These are phyloP conservation scores for Stephania cephalantha DNA, from an alignment of 164 flowering plant species.

Conservation along the genomic window DNA sequence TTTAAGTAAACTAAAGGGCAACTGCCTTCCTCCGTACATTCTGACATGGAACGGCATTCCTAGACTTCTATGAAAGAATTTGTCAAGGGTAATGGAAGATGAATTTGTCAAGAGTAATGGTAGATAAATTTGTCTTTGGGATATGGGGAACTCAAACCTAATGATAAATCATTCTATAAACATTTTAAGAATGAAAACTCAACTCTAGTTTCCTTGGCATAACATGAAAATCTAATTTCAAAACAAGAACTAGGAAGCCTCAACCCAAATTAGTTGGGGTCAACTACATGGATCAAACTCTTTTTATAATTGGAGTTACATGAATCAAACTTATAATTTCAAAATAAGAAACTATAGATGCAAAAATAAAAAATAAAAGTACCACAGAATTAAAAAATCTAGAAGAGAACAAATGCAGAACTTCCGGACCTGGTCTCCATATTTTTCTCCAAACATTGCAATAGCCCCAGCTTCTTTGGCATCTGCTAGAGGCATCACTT, in stretches of 20 bases:
- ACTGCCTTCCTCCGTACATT: neutral
- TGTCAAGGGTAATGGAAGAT: neutral
- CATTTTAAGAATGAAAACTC: neutral
- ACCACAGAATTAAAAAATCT: neutral
- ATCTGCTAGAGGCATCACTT: constrained; percentile 74
- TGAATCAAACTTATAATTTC: too few relatives aligned
- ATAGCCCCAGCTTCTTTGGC: constrained; percentile 93
- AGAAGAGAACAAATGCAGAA: neutral
- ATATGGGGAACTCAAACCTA: neutral
- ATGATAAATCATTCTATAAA: neutral
- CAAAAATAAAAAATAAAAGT: neutral
- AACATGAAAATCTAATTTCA: too few relatives aligned
- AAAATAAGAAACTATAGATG: too few relatives aligned
- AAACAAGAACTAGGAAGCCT: too few relatives aligned
- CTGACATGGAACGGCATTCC: neutral
- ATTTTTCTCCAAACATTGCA: constrained; percentile 98
- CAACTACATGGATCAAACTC: too few relatives aligned
- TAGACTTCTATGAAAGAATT: neutral
- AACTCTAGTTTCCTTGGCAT: too few relatives aligned
- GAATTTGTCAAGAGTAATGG: neutral
- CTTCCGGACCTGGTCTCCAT: constrained; percentile 69
- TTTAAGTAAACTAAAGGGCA: neutral
- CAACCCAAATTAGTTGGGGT: too few relatives aligned
- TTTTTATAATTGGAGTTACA: too few relatives aligned
- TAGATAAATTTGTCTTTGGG: neutral